phyloP scores from a whole-genome alignment of 1,284 basidiomycete species.

The Leccinum pachyderme region DNA sequence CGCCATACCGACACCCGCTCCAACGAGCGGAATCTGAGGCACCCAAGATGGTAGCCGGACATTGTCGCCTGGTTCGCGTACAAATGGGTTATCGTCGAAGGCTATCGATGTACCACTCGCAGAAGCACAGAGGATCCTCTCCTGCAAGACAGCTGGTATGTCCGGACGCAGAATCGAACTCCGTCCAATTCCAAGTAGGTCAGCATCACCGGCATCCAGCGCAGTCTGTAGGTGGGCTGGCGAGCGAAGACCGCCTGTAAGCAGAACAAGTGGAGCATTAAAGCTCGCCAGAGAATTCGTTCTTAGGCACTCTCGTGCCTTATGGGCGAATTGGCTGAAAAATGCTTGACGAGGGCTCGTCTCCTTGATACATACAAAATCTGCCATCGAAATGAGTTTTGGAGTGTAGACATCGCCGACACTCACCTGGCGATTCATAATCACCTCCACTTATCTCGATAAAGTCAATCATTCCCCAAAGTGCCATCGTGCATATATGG shows the following conservation, averaged over 20 bases:
- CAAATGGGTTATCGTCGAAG: slow-evolving; percentile 35
- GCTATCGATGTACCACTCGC: slow-evolving; percentile 13
- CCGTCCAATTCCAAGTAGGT: slow-evolving; percentile 80
- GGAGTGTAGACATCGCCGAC: neutral
- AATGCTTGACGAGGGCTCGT: slow-evolving; percentile 50
- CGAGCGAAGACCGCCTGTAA: slow-evolving; percentile 79
- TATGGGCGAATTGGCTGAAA: slow-evolving; percentile 59
- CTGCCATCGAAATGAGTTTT: slow-evolving; percentile 25
- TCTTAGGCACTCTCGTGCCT: slow-evolving; percentile 47
- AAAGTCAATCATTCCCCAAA: slow-evolving; percentile 71
- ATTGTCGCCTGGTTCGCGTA: slow-evolving; percentile 37
- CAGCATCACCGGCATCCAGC: slow-evolving; percentile 52
- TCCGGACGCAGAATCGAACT: slow-evolving; percentile 63
- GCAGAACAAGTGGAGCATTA: slow-evolving; percentile 59
- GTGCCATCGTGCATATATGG: slow-evolving; percentile 64
- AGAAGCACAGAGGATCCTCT: slow-evolving; percentile 13
- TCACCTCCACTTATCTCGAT: slow-evolving; percentile 88
- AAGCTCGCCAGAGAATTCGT: slow-evolving; percentile 32
- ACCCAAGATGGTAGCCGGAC: slow-evolving; percentile 30
- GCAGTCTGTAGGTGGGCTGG: slow-evolving; percentile 58
- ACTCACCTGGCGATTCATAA: slow-evolving; percentile 74
- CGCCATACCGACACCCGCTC: slow-evolving; percentile 52
- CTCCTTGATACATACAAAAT: slow-evolving; percentile 38
- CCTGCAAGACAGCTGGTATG: slow-evolving; percentile 46
- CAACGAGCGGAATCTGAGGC: slow-evolving; percentile 50